Evolutionary conservation across 345 rosid species (phyloP).

Genomic region (Chamaenerion angustifolium): DNA sequence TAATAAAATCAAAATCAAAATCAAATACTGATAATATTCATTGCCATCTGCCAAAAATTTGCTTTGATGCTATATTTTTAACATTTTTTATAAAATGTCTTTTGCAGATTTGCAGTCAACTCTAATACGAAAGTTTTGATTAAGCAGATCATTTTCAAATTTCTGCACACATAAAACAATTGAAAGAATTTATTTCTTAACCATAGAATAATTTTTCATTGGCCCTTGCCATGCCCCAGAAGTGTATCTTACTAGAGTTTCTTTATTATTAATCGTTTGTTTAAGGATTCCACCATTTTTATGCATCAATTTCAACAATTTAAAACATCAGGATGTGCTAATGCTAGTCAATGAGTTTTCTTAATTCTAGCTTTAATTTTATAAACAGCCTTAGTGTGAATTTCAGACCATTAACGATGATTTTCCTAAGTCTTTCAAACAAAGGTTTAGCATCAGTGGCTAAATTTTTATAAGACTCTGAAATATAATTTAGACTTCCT

Average conservation of each 20-base stretch:
- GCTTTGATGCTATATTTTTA: background rate
- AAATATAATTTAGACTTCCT: constrained; percentile 1
- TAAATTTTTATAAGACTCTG: background rate
- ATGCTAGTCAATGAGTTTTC: background rate
- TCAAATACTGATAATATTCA: background rate
- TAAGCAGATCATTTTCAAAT: background rate
- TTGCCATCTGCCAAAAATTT: background rate
- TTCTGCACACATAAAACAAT: background rate
- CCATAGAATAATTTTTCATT: background rate
- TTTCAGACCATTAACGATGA: background rate
- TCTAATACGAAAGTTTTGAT: background rate
- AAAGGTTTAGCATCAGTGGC: background rate
- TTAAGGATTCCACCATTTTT: background rate
- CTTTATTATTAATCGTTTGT: background rate
- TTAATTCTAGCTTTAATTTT: background rate
- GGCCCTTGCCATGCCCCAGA: background rate
- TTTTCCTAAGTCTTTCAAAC: background rate
- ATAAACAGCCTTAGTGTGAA: background rate
- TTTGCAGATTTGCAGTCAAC: background rate
- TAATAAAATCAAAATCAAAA: background rate
- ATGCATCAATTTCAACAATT: background rate
- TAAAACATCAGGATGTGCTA: background rate
- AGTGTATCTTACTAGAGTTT: background rate
- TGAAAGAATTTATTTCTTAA: background rate
- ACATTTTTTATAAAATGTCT: background rate